Evolutionary conservation across 352 stramenopile species (phyloP).

Genomic region (Pythium oligandrum): DNA sequence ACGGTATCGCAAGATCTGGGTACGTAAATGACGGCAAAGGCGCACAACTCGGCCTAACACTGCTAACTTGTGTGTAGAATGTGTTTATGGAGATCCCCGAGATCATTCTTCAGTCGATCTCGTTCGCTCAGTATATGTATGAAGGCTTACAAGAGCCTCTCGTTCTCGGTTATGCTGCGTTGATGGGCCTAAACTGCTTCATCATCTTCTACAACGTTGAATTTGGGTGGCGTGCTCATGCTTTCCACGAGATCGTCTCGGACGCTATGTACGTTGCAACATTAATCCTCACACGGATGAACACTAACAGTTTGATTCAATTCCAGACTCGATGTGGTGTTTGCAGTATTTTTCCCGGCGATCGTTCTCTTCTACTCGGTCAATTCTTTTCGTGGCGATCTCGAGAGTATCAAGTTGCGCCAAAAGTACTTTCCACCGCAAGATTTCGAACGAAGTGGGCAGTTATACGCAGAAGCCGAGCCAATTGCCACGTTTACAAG

Average conservation of each 20-base stretch:
- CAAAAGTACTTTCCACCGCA: slow-evolving; percentile 31
- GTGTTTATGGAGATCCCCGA: slow-evolving; percentile 9
- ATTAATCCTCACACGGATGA: neutral
- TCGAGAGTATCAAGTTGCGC: slow-evolving; percentile 23
- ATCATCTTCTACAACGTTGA: slow-evolving; percentile 27
- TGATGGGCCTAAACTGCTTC: slow-evolving; percentile 38
- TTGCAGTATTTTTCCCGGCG: slow-evolving; percentile 32
- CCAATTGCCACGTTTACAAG: slow-evolving; percentile 31
- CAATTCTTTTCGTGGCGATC: slow-evolving; percentile 26
- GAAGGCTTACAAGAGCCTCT: slow-evolving; percentile 20
- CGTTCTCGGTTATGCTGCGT: slow-evolving; percentile 24
- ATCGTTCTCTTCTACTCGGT: slow-evolving; percentile 24
- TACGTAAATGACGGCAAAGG: no score
- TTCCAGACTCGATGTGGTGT: slow-evolving; percentile 26
- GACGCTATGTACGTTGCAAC: slow-evolving; percentile 29
- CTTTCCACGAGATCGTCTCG: slow-evolving; percentile 25
- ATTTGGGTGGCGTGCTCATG: slow-evolving; percentile 21
- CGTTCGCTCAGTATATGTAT: slow-evolving; percentile 23
- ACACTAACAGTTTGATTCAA: slow-evolving; percentile 1
- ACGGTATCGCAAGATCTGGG: slow-evolving; percentile 39
- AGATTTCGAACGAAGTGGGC: slow-evolving; percentile 25
- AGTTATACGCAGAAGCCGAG: slow-evolving; percentile 21
- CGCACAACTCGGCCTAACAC: neutral
- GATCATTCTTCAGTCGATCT: slow-evolving; percentile 26
- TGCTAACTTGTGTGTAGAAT: neutral